phyloP scores from a whole-genome alignment of 768 basidiomycete species.

The Lenzites betulinus region DNA sequence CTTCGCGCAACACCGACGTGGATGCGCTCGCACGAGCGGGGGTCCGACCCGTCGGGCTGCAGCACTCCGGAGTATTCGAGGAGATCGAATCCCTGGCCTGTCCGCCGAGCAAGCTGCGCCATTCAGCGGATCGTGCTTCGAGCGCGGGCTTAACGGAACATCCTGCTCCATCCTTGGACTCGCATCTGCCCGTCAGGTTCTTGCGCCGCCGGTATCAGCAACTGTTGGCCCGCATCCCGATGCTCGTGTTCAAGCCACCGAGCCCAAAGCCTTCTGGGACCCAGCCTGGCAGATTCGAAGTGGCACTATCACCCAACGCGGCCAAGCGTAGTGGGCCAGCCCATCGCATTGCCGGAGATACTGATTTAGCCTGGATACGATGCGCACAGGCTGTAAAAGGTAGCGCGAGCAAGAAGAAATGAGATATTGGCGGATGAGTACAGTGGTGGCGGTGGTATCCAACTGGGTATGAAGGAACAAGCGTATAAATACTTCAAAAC shows the following conservation, averaged over 20 bases:
- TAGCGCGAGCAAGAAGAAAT: slow-evolving; percentile 2
- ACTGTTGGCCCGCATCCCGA: slow-evolving; percentile 62
- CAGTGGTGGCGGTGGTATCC: slow-evolving; percentile 16
- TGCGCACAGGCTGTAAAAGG: slow-evolving; percentile 15
- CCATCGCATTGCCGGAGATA: slow-evolving; percentile 28
- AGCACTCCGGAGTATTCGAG: slow-evolving; percentile 44
- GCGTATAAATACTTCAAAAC: slow-evolving; percentile 23
- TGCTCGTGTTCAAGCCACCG: slow-evolving; percentile 42
- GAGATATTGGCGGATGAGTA: slow-evolving; percentile 21
- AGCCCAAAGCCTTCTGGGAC: neutral
- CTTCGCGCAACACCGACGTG: slow-evolving; percentile 8
- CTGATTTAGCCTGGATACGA: slow-evolving; percentile 41
- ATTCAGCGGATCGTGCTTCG: slow-evolving; percentile 1
- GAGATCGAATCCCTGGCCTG: slow-evolving; percentile 50
- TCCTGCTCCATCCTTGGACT: neutral
- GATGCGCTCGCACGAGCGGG: slow-evolving; percentile 26
- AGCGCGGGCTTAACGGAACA: neutral
- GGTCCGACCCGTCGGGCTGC: slow-evolving; percentile 44
- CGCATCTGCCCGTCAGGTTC: slow-evolving; percentile 28
- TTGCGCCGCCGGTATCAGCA: slow-evolving; percentile 56
- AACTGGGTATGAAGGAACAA: slow-evolving; percentile 18
- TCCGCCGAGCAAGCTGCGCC: slow-evolving; percentile 24
- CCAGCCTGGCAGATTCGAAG: slow-evolving; percentile 28
- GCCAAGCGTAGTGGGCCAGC: slow-evolving; percentile 18
- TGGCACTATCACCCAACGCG: slow-evolving; percentile 37